These are phyloP conservation scores for Solanum okadae DNA, from an alignment of 257 asterid genomes.

Conservation along the genomic window DNA sequence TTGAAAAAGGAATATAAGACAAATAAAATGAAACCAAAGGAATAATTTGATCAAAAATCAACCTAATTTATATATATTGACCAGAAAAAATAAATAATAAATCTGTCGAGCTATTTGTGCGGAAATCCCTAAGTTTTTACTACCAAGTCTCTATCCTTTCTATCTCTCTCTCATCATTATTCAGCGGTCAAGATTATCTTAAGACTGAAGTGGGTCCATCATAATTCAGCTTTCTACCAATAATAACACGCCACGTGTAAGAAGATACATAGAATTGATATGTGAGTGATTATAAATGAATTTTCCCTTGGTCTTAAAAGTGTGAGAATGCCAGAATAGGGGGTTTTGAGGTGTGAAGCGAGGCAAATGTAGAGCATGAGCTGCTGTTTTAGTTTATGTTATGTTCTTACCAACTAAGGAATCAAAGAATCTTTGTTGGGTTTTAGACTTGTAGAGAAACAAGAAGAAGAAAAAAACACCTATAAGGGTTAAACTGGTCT, in stretches of 20 bases:
- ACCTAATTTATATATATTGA: no score
- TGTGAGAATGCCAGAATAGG: not conserved
- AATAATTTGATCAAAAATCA: no score
- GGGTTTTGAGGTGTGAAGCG: not conserved
- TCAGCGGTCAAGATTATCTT: not conserved
- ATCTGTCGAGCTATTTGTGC: not conserved
- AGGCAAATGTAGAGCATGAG: not conserved
- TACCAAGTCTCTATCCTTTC: not conserved
- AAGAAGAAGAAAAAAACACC: not conserved
- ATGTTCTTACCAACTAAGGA: constrained; percentile 20
- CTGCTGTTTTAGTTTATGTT: constrained; percentile 2
- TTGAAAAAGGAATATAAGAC: no score
- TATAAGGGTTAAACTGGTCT: not conserved
- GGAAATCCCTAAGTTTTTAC: not conserved
- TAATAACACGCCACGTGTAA: not conserved
- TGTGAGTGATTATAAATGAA: not conserved
- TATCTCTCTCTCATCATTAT: not conserved
- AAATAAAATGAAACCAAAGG: no score
- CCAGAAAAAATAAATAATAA: no score
- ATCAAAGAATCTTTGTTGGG: constrained; percentile 23
- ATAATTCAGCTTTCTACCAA: not conserved
- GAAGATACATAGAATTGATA: no score
- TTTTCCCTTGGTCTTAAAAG: constrained; percentile 1
- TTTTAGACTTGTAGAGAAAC: not conserved
- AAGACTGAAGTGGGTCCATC: not conserved